These are phyloP conservation scores for Penicillium bialowiezense DNA, from an alignment of 495 filamentous ascomycete species.

Conservation along the genomic window DNA sequence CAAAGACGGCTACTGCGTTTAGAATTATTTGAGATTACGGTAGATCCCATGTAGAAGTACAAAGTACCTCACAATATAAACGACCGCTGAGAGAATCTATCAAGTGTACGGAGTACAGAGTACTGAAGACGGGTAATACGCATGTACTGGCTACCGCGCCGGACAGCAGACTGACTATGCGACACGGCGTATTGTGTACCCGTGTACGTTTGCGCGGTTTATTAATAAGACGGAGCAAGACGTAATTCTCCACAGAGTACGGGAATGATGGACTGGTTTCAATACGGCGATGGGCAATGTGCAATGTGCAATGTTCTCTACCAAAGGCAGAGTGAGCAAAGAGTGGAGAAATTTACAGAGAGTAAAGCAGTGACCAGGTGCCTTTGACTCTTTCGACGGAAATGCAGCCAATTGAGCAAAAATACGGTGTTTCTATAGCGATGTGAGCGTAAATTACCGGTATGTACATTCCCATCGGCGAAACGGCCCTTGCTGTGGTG, in stretches of 20 bases:
- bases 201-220: slow-evolving; percentile 21
- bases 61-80: background rate
- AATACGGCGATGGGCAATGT: no score
- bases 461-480: slow-evolving; percentile 21
- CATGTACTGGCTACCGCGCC: slow-evolving; percentile 15
- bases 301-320: no score
- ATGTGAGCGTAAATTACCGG: background rate
- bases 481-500: slow-evolving; percentile 6
- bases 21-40: no score
- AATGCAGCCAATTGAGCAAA: no score
- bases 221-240: slow-evolving; percentile 15
- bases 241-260: slow-evolving; percentile 20
- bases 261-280: slow-evolving; percentile 17
- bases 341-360: no score
- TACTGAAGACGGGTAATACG: background rate
- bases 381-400: no score
- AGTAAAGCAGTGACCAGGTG: no score
- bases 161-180: slow-evolving; percentile 14
- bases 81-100: no score
- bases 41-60: background rate
- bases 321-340: background rate
- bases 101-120: no score
- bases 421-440: background rate
- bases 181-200: slow-evolving; percentile 20
- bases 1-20: no score